These are phyloP conservation scores for Annona squamosa DNA, from an alignment of 164 flowering plant species.

Conservation along the genomic window DNA sequence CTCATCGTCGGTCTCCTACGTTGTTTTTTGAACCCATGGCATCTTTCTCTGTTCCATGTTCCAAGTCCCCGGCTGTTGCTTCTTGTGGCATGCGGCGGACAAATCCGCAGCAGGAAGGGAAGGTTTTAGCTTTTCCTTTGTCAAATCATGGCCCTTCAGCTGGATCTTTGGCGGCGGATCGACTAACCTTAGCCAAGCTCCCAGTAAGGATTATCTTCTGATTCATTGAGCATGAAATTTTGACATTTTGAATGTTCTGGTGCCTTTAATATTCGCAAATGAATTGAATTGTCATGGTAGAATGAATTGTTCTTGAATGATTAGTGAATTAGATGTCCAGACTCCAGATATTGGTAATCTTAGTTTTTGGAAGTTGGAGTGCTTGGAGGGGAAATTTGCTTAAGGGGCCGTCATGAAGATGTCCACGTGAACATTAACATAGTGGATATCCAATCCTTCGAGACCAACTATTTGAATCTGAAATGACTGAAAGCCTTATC, in stretches of 20 bases:
- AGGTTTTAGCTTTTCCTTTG: constrained; percentile 6
- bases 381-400: no score
- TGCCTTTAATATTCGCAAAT: not conserved
- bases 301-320: not conserved
- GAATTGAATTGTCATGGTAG: not conserved
- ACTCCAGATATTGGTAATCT: no score
- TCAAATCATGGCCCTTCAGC: constrained; percentile 7
- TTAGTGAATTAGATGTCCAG: no score
- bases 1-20: no score
- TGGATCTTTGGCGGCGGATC: constrained; percentile 10
- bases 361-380: no score
- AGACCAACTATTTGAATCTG: no score
- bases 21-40: constrained; percentile 13
- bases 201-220: constrained; percentile 10
- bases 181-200: constrained; percentile 1
- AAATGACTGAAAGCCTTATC: no score
- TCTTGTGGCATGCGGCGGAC: not conserved
- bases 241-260: not conserved
- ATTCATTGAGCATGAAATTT: not conserved
- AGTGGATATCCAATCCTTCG: no score
- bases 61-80: constrained; percentile 15
- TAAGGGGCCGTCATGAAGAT: no score
- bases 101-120: constrained; percentile 7
- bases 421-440: no score
- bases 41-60: constrained; percentile 22